Conservation (phyloP, 768 basidiomycete species). For the Russula ochroleuca region DNA sequence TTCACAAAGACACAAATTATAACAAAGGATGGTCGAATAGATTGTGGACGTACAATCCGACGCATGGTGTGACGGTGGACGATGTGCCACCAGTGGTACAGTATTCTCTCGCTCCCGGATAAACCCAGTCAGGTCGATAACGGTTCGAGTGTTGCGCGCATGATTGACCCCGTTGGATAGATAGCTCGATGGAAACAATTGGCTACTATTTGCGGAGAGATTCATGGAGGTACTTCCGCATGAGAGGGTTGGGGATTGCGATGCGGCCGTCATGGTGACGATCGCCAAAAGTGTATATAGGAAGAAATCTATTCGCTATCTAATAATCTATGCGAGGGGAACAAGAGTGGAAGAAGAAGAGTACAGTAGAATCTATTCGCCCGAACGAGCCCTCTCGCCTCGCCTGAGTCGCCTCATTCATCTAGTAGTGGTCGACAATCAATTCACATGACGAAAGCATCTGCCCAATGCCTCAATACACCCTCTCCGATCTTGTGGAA, state of each 20-base stretch:
- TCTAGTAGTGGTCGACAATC: background rate
- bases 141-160: background rate
- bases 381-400: background rate
- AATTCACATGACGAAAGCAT: slow-evolving; percentile 46
- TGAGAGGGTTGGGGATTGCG: too few species aligned
- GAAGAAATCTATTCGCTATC: too few species aligned
- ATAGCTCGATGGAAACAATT: background rate
- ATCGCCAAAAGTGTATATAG: too few species aligned
- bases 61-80: background rate
- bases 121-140: background rate
- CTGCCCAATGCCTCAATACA: slow-evolving; percentile 68
- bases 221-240: too few species aligned
- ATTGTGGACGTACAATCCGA: background rate
- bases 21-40: background rate
- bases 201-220: background rate
- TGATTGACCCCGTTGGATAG: background rate
- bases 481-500: slow-evolving; percentile 57
- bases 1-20: background rate
- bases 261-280: too few species aligned
- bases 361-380: too few species aligned
- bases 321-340: too few species aligned
- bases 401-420: background rate
- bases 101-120: background rate
- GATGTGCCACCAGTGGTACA: background rate
- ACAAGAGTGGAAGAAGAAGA: too few species aligned